Base-by-base conservation (phyloP, 768 basidiomycete species). In the Lentinula lateritia region DNA sequence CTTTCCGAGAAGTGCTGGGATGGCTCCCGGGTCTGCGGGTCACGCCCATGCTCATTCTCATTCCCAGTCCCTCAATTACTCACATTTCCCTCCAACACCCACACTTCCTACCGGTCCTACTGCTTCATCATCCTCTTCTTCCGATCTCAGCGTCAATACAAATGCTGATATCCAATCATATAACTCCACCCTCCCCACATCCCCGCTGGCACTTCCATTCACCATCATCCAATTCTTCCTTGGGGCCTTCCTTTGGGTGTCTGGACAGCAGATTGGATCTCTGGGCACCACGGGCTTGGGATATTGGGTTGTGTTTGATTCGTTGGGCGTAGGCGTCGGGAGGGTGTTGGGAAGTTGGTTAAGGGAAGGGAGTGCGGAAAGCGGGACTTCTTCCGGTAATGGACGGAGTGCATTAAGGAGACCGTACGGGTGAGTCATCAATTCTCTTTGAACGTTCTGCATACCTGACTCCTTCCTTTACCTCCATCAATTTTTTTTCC, bases 261-360 rank as follows among this genome's bases (percentile, higher is more conserved):
- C 80, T 23, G 95, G 95, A 1, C 97, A 99, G 73, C 86, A 88
- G 63, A 83, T 86, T 20, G 95, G 95, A 16, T 94, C 93, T 52
- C 75, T 98, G 34, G 81, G 89, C 7, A 87, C 89, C 60, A 96
- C 96, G 1, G 97, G 94, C 0, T 73, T 99, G 16, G 97, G 96
- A 0, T 99, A 99, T 70, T 90, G 96, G 87, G 86, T 96, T 23
- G 94, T 98, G 1, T 99, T 98, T 69, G 96, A 98, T 70, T 84
- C 94, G 3, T 78, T 95, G 64, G 95, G 95, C 0, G 82, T 96
- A 5, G 85, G 71, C 18, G 71, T 89, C 23, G 78, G 73, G 45
- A 74, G 74, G 9, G 72, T 84, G 3, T 61, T 84, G 28, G 77
- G 81, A 20, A 71, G 72, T 6, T 83, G 80, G 72, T 69, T 84